Conservation (phyloP, 306 rosid genomes). For the Citrullus mucosospermus region DNA sequence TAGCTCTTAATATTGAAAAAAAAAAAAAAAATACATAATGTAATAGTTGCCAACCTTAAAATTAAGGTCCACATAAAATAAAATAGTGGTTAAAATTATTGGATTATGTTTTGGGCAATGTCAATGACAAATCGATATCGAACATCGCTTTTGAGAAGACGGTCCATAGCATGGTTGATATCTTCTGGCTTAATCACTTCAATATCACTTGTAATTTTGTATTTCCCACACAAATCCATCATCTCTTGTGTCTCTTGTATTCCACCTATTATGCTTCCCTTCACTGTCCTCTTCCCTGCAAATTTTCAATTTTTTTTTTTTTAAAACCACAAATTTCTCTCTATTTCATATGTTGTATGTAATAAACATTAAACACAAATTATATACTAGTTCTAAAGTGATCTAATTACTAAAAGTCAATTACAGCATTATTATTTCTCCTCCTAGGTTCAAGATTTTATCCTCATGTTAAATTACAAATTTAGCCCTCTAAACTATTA, state of each 20-base stretch:
- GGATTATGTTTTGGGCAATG: constrained; percentile 14
- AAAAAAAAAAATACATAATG: not conserved
- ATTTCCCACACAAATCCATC: constrained; percentile 50
- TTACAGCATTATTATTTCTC: too few relatives aligned
- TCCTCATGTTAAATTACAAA: too few relatives aligned
- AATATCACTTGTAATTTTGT: constrained; percentile 48
- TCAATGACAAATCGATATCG: constrained; percentile 64
- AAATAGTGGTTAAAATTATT: not conserved
- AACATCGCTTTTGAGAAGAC: constrained; percentile 42
- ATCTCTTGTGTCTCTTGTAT: constrained; percentile 56
- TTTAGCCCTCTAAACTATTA: too few relatives aligned
- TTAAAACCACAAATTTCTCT: not conserved
- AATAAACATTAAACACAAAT: too few relatives aligned
- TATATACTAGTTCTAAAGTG: too few relatives aligned
- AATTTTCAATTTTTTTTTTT: not conserved
- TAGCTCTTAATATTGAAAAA: not conserved
- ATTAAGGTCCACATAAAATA: too few relatives aligned
- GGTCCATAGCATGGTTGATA: constrained; percentile 40
- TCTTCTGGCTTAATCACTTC: constrained; percentile 30
- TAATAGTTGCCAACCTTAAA: too few relatives aligned
- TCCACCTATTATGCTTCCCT: constrained; percentile 72
- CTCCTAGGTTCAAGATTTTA: too few relatives aligned
- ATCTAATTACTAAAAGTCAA: too few relatives aligned
- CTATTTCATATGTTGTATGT: not conserved
- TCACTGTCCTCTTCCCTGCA: constrained; percentile 49